A percentile compares a stretch with the other conserved stretches of the same genome.
phyloP scores from a whole-genome alignment of 106 monocot species.

The Dendrobium catenatum region DNA sequence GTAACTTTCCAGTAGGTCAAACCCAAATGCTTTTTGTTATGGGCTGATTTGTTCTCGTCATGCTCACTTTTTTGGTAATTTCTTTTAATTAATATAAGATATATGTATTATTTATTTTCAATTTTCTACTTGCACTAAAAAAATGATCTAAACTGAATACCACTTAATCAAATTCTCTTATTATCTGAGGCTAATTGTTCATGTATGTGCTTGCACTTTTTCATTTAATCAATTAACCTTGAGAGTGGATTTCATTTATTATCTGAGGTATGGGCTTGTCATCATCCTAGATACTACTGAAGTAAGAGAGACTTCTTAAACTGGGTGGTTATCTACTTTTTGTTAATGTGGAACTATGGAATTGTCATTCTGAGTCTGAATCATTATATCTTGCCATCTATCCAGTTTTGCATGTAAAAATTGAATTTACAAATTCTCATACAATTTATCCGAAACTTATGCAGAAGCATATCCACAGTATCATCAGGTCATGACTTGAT shows the following conservation, averaged over 20 bases:
- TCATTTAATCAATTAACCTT: not conserved
- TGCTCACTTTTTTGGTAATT: not conserved
- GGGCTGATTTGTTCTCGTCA: not conserved
- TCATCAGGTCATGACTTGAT: constrained; percentile 44
- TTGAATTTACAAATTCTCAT: constrained; percentile 4
- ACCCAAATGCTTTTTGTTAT: not conserved
- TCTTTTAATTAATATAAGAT: not conserved
- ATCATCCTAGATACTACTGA: not conserved
- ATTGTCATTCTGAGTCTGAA: not conserved
- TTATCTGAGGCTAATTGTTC: not conserved
- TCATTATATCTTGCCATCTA: not conserved
- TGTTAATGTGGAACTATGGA: not conserved
- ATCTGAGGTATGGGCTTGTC: not conserved
- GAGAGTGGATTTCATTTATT: not conserved
- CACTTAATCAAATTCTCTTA: not conserved
- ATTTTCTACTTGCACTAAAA: not conserved
- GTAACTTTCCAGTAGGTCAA: too few species aligned
- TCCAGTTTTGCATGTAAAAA: not conserved
- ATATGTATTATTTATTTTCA: not conserved
- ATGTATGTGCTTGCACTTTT: not conserved
- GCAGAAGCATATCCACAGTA: constrained; percentile 45
- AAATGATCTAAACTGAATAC: not conserved
- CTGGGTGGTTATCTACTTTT: not conserved
- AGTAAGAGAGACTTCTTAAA: not conserved
- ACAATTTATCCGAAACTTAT: constrained; percentile 3